Percentiles rank a stretch among this genome's conserved stretches.
These are phyloP conservation scores for Scortechinia acanthostroma DNA, from an alignment of 2,329 filamentous ascomycete species.

Conservation along the genomic window DNA sequence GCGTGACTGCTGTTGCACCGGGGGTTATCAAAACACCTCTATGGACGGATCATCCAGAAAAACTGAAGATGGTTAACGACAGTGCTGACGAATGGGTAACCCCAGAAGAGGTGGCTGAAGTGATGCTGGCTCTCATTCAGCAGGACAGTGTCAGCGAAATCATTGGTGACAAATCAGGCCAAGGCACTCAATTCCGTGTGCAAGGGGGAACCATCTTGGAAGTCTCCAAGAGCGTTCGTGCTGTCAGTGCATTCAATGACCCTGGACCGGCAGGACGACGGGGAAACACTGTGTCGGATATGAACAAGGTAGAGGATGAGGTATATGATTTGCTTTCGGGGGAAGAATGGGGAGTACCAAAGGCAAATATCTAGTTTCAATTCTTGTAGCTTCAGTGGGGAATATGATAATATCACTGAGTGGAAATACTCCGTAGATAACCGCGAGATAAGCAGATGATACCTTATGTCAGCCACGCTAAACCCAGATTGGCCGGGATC, in stretches of 20 bases:
- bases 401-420: too few species aligned
- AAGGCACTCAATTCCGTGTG: background rate
- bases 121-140: constrained; percentile 4
- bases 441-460: too few species aligned
- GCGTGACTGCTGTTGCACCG: constrained; percentile 3
- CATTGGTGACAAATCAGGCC: background rate
- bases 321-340: background rate
- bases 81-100: constrained; percentile 4
- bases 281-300: background rate
- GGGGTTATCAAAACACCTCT: constrained; percentile 5
- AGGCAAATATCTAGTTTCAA: too few species aligned
- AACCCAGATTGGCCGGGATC: too few species aligned
- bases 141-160: background rate
- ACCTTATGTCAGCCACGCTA: too few species aligned
- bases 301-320: background rate
- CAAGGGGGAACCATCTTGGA: background rate
- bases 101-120: constrained; percentile 6
- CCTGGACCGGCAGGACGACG: background rate
- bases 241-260: background rate
- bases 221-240: background rate
- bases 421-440: too few species aligned
- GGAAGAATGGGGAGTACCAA: background rate
- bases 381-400: too few species aligned
- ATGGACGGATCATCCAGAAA: constrained; percentile 4
- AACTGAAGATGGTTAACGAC: constrained; percentile 5